Evolutionary conservation across 768 basidiomycete species (phyloP).

Genomic region (Leccinum obscurum): DNA sequence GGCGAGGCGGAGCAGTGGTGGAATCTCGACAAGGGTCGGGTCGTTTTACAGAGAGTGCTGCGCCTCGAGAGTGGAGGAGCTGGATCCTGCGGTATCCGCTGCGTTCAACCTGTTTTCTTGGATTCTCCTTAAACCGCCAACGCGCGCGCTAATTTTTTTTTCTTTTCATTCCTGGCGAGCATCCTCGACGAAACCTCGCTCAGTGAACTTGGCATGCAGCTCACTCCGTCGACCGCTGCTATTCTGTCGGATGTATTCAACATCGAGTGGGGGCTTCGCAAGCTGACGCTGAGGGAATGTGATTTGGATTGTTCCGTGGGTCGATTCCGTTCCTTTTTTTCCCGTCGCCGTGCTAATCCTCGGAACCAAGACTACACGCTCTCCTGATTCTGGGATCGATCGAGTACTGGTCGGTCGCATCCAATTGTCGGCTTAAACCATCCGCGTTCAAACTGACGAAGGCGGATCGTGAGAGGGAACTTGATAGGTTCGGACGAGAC

Average conservation of each 20-base stretch:
- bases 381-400: too few relatives aligned
- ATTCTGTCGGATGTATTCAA: conserved; percentile 89
- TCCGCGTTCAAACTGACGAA: conserved; percentile 65
- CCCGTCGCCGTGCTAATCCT: too few relatives aligned
- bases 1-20: conserved; percentile 66
- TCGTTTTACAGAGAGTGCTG: conserved; percentile 88
- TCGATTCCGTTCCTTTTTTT: too few relatives aligned
- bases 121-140: neutral
- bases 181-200: too few relatives aligned
- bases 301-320: too few relatives aligned
- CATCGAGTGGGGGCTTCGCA: conserved; percentile 36
- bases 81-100: conserved; percentile 59
- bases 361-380: too few relatives aligned
- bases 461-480: conserved; percentile 62
- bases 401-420: conserved; percentile 81
- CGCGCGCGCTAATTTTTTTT: conserved; percentile 22
- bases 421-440: conserved; percentile 70
- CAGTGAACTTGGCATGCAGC: too few relatives aligned
- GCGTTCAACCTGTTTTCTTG: conserved; percentile 62
- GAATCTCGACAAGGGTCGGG: conserved; percentile 36
- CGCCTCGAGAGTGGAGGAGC: conserved; percentile 65
- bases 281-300: neutral
- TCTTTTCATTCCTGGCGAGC: too few relatives aligned
- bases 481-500: conserved; percentile 35
- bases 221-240: conserved; percentile 42